Conservation (phyloP, 352 stramenopile genomes). For the Phytopythium mirpurense region DNA sequence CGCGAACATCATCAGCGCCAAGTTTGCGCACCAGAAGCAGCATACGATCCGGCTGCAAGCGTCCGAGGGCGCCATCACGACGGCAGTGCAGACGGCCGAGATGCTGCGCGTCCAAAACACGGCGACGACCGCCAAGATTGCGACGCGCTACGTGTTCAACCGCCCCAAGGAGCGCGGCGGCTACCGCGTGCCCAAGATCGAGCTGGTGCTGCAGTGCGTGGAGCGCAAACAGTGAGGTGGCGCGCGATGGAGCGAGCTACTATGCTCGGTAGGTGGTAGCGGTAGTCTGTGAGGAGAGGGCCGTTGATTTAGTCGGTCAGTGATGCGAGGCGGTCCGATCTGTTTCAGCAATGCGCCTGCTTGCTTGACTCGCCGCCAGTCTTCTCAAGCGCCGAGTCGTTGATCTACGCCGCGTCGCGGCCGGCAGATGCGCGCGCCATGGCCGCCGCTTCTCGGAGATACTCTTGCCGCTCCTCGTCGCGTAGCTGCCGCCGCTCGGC, state of each 20-base stretch:
- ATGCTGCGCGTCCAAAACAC: conserved; percentile 63
- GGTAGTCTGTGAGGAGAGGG: background rate
- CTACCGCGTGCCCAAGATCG: conserved; percentile 67
- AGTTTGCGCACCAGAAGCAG: conserved; percentile 70
- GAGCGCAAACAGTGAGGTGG: conserved; percentile 12
- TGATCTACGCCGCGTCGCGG: background rate
- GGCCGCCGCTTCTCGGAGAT: conserved; percentile 21
- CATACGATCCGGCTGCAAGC: conserved; percentile 58
- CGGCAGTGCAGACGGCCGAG: conserved; percentile 63
- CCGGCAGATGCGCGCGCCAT: conserved; percentile 2
- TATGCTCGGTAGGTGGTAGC: background rate
- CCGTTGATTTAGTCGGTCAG: background rate
- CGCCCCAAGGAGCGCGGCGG: conserved; percentile 39
- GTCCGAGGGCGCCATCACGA: conserved; percentile 63
- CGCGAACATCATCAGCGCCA: conserved; percentile 75
- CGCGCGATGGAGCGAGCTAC: background rate
- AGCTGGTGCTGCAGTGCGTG: conserved; percentile 53
- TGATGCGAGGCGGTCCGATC: too few relatives aligned
- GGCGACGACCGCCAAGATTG: conserved; percentile 56
- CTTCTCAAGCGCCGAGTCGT: background rate
- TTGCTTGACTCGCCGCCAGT: too few relatives aligned
- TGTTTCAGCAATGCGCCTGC: background rate
- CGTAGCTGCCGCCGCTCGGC: conserved; percentile 64
- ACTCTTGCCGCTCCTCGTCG: conserved; percentile 43
- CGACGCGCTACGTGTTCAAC: conserved; percentile 58